Evolutionary conservation across 1,284 basidiomycete genomes (phyloP).

Genomic region (Pseudozyma sp.): DNA sequence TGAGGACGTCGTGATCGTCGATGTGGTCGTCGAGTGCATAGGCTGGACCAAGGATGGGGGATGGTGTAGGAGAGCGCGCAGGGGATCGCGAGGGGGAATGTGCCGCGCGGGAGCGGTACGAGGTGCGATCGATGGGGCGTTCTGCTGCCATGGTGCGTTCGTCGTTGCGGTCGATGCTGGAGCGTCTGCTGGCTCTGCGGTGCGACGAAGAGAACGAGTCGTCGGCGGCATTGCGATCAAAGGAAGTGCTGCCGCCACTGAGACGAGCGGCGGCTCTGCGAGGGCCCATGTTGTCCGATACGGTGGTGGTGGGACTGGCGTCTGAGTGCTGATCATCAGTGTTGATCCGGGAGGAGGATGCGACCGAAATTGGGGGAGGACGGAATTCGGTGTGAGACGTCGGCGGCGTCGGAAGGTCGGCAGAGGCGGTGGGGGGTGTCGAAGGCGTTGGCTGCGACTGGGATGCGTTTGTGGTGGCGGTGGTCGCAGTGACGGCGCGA

Average conservation of each 20-base stretch:
- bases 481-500: not conserved
- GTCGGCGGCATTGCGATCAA: constrained; percentile 27
- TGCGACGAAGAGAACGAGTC: constrained; percentile 41
- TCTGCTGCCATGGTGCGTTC: constrained; percentile 38
- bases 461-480: not conserved
- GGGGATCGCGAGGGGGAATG: constrained; percentile 33
- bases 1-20: constrained; percentile 27
- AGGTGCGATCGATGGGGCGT: constrained; percentile 24
- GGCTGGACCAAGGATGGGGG: constrained; percentile 58
- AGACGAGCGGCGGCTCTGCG: constrained; percentile 42
- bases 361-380: constrained; percentile 33
- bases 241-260: constrained; percentile 44
- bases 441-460: constrained; percentile 16
- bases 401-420: constrained; percentile 50
- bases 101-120: constrained; percentile 37
- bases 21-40: constrained; percentile 28
- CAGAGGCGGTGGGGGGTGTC: constrained; percentile 25
- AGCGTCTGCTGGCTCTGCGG: constrained; percentile 35
- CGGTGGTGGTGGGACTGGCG: constrained; percentile 43
- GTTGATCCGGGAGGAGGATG: constrained; percentile 33
- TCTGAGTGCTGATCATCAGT: constrained; percentile 26
- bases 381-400: constrained; percentile 56
- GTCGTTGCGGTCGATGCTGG: constrained; percentile 48
- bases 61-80: constrained; percentile 58
- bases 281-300: constrained; percentile 42